Evolutionary conservation across 805 yeast genomes (phyloP).

Genomic region (Clavispora carvajalis): DNA sequence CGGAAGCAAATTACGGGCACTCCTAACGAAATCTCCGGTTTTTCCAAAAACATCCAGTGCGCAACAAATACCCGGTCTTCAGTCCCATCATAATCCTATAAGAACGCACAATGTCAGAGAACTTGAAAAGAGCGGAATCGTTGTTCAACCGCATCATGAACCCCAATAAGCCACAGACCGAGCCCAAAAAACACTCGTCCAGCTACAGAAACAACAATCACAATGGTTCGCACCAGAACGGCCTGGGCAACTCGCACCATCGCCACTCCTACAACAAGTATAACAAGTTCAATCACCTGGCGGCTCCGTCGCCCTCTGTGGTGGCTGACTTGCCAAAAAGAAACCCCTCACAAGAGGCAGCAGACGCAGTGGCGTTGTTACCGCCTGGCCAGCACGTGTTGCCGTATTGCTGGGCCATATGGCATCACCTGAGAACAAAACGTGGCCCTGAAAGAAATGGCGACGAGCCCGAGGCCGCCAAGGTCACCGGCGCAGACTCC

Average conservation of each 20-base stretch:
- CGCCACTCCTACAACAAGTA: slow-evolving; percentile 7
- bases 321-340: slow-evolving; percentile 25
- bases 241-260: slow-evolving; percentile 7
- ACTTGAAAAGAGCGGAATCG: slow-evolving; percentile 43
- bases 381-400: slow-evolving; percentile 30
- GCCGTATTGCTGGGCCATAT: slow-evolving; percentile 46
- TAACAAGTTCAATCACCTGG: slow-evolving; percentile 7
- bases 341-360: slow-evolving; percentile 32
- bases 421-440: slow-evolving; percentile 41
- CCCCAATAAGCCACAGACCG: slow-evolving; percentile 20
- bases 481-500: slow-evolving; percentile 29
- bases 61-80: too few species aligned
- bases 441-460: slow-evolving; percentile 12
- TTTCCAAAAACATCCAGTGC: too few species aligned
- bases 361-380: slow-evolving; percentile 21
- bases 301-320: neutral
- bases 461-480: slow-evolving; percentile 9
- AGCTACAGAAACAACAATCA: slow-evolving; percentile 2
- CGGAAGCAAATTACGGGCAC: too few species aligned
- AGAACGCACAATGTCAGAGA: slow-evolving; percentile 32
- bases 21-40: too few species aligned
- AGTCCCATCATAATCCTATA: neutral
- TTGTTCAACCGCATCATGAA: slow-evolving; percentile 43
- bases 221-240: slow-evolving; percentile 6
- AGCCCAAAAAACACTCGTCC: slow-evolving; percentile 2